Conservation (phyloP, 2,329 filamentous ascomycete genomes). For the Mariannaea sp. region DNA sequence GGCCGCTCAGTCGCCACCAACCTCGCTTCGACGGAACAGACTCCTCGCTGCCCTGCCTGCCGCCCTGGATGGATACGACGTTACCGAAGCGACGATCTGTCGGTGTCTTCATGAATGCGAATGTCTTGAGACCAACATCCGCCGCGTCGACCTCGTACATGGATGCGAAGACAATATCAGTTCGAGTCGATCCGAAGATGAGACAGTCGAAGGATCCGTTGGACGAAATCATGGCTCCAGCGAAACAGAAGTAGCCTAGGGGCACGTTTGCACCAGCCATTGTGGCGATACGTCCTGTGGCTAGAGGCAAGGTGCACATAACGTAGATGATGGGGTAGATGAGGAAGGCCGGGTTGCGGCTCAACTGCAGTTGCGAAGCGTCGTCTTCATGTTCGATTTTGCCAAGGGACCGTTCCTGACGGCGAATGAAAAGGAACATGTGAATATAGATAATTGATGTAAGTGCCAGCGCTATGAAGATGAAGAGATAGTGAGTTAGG, state of each 20-base stretch:
- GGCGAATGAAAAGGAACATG: constrained; percentile 48
- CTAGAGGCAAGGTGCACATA: constrained; percentile 69
- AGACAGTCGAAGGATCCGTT: constrained; percentile 61
- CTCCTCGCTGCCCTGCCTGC: constrained; percentile 22
- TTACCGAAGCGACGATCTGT: constrained; percentile 48
- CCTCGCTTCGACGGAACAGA: constrained; percentile 23
- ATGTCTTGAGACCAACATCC: constrained; percentile 57
- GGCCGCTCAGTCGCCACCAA: constrained; percentile 38
- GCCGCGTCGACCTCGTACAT: constrained; percentile 45
- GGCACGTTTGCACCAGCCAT: constrained; percentile 61
- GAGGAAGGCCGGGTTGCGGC: constrained; percentile 60
- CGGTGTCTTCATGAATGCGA: constrained; percentile 54
- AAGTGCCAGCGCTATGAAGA: constrained; percentile 51
- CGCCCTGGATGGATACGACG: constrained; percentile 46
- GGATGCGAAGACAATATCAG: constrained; percentile 55
- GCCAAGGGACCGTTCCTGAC: constrained; percentile 24
- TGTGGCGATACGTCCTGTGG: constrained; percentile 64
- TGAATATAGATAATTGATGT: constrained; percentile 48
- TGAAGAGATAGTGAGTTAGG: constrained; percentile 68
- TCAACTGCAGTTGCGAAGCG: constrained; percentile 24
- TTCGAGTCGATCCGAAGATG: constrained; percentile 57
- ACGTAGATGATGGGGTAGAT: constrained; percentile 73
- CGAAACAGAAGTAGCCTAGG: constrained; percentile 61
- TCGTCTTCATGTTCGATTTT: constrained; percentile 20
- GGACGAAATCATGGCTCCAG: constrained; percentile 61